phyloP scores from a whole-genome alignment of 768 basidiomycete species.

The Panus rudis region DNA sequence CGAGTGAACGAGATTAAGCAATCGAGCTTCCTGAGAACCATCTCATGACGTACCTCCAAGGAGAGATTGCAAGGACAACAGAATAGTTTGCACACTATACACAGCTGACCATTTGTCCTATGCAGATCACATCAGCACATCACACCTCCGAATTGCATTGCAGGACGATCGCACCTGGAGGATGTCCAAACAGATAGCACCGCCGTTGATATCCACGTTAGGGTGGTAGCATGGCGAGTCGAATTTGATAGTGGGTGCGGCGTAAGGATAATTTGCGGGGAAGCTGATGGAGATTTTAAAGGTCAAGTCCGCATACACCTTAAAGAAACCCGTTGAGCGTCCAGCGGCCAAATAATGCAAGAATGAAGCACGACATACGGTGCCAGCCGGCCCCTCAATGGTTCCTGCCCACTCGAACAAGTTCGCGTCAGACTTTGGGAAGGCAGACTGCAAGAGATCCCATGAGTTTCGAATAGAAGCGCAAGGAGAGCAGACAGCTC shows the following conservation, averaged over 20 bases:
- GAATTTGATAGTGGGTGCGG: conserved; percentile 78
- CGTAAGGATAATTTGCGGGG: conserved; percentile 85
- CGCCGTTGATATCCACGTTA: conserved; percentile 74
- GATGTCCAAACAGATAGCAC: conserved; percentile 83
- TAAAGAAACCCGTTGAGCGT: conserved; percentile 46
- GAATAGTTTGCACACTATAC: conserved; percentile 85
- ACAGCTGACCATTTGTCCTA: conserved; percentile 94
- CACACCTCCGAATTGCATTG: neutral
- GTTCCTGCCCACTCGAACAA: conserved; percentile 89
- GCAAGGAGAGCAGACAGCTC: conserved; percentile 22
- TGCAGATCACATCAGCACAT: neutral
- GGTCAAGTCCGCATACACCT: conserved; percentile 67
- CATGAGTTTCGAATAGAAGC: neutral
- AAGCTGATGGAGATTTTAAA: conserved; percentile 84
- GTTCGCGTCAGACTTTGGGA: conserved; percentile 81
- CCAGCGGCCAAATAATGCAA: conserved; percentile 5
- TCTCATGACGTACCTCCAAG: conserved; percentile 59
- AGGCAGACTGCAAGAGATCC: conserved; percentile 57
- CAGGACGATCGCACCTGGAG: conserved; percentile 62
- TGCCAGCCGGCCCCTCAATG: conserved; percentile 74
- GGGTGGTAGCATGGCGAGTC: conserved; percentile 89
- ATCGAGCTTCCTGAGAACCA: neutral
- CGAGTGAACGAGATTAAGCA: neutral
- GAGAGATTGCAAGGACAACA: conserved; percentile 81
- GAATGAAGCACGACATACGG: conserved; percentile 37